These are phyloP conservation scores for Nicotiana tomentosiformis DNA, from an alignment of 257 asterid genomes.

Conservation along the genomic window DNA sequence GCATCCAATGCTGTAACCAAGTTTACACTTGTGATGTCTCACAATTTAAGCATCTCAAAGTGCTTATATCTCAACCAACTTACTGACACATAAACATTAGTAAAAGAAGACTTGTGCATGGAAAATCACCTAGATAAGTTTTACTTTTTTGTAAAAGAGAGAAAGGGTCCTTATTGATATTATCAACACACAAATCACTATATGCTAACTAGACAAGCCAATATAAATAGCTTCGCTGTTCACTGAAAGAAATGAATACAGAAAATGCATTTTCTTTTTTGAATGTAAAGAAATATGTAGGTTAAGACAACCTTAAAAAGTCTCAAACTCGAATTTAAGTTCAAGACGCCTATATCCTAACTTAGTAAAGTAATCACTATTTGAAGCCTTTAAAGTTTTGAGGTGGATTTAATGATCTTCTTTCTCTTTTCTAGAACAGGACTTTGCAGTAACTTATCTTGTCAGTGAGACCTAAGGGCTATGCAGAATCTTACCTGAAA, in stretches of 20 bases:
- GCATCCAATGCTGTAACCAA: not conserved
- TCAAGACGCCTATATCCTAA: not conserved
- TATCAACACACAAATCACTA: not conserved
- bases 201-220: not conserved
- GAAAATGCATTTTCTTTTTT: not conserved
- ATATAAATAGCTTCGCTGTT: not conserved
- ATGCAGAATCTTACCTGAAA: not conserved
- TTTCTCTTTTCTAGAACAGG: not conserved
- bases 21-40: not conserved
- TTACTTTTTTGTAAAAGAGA: not conserved
- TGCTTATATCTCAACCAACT: not conserved
- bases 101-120: not conserved
- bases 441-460: not conserved
- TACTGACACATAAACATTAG: not conserved
- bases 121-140: not conserved
- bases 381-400: not conserved
- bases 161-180: not conserved
- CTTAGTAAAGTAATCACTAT: not conserved
- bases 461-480: not conserved
- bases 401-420: not conserved
- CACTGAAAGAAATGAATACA: not conserved
- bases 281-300: not conserved
- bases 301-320: conserved; percentile 1
- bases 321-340: not conserved
- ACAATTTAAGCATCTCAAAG: not conserved